phyloP scores from a whole-genome alignment of 1,139 yeast species.

The Geotrichum carabidarum region DNA sequence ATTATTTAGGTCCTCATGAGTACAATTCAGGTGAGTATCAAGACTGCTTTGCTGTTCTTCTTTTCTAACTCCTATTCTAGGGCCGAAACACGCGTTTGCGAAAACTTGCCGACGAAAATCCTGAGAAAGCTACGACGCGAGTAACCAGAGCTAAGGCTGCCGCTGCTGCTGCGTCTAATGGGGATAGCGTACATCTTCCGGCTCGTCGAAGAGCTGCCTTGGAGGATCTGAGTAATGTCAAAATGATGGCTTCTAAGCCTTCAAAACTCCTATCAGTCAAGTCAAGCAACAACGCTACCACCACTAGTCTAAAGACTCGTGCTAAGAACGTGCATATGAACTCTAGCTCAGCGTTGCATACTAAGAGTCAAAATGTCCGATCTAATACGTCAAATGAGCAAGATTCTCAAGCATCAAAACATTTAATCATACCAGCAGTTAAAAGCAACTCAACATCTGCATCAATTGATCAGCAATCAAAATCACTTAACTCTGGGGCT shows the following conservation, averaged over 20 bases:
- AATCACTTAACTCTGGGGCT: not conserved
- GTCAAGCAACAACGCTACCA: not conserved
- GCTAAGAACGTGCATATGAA: constrained; percentile 3
- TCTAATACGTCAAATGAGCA: constrained; percentile 11
- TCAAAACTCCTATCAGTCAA: constrained; percentile 2
- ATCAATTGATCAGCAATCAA: not conserved
- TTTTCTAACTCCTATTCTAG: constrained; percentile 1
- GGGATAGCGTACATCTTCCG: constrained; percentile 5
- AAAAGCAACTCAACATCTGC: not conserved
- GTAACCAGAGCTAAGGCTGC: constrained; percentile 15
- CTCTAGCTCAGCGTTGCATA: constrained; percentile 11
- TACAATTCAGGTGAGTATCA: constrained; percentile 13
- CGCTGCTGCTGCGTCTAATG: constrained; percentile 7
- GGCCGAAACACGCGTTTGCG: constrained; percentile 15
- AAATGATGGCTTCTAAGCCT: constrained; percentile 17
- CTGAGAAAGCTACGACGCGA: constrained; percentile 9
- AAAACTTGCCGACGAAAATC: constrained; percentile 15
- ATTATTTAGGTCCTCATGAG: constrained; percentile 9
- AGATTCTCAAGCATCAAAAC: not conserved
- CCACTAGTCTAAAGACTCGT: constrained; percentile 16
- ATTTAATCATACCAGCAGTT: not conserved
- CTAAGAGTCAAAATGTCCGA: constrained; percentile 19
- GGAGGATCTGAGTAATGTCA: constrained; percentile 35
- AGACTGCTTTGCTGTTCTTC: not conserved
- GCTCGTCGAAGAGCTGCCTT: constrained; percentile 30